Percentiles rank a stretch among this genome's conserved stretches.
Evolutionary conservation across 257 asterid species (phyloP).

Genomic region (Echites panduratus): DNA sequence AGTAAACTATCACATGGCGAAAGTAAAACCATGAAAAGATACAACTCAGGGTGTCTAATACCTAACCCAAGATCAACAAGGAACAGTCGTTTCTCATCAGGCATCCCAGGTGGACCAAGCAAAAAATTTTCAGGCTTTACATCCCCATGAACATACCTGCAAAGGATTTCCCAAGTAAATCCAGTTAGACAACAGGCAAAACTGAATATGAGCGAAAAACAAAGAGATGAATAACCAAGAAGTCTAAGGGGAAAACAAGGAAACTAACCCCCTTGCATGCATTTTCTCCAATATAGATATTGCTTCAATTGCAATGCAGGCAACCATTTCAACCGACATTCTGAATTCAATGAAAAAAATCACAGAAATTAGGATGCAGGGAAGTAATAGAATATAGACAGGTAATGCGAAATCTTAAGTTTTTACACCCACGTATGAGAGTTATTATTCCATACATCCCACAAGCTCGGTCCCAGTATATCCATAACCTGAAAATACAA

Average conservation of each 20-base stretch:
- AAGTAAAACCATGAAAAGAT: conserved; percentile 1
- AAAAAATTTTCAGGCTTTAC: conserved; percentile 93
- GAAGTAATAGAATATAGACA: background rate
- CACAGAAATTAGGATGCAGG: background rate
- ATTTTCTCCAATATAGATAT: conserved; percentile 77
- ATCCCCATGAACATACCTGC: conserved; percentile 90
- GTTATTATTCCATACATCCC: conserved; percentile 89
- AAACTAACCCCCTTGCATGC: conserved; percentile 76
- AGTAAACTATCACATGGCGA: background rate
- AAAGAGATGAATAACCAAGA: background rate
- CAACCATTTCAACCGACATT: conserved; percentile 89
- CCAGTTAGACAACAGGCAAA: background rate
- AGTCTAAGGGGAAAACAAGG: background rate
- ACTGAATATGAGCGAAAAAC: background rate
- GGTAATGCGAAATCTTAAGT: background rate
- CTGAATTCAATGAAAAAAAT: conserved; percentile 30
- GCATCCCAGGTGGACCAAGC: conserved; percentile 76
- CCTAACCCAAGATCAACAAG: conserved; percentile 94
- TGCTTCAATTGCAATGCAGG: conserved; percentile 89
- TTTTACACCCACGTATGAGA: conserved; percentile 46
- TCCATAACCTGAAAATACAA: conserved; percentile 76
- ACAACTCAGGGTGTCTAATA: background rate
- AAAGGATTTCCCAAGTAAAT: conserved; percentile 5
- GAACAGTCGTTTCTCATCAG: conserved; percentile 72
- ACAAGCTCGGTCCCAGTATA: conserved; percentile 63